A percentile compares a stretch with the other conserved stretches of the same genome.
Evolutionary conservation across 2,329 filamentous ascomycete species (phyloP).

Genomic region (Penicillium sp.): DNA sequence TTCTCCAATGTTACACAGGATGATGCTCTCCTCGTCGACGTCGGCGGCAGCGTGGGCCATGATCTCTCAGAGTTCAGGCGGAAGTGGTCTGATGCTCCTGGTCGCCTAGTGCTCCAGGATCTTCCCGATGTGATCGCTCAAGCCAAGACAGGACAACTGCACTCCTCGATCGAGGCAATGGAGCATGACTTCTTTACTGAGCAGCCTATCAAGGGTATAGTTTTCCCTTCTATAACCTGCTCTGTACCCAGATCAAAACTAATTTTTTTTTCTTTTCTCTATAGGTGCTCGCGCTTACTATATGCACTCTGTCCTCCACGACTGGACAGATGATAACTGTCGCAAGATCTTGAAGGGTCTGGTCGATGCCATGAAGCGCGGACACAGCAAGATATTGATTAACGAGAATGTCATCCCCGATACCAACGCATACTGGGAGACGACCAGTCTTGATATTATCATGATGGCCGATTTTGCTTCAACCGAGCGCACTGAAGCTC

Average conservation of each 20-base stretch:
- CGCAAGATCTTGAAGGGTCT: conserved; percentile 26
- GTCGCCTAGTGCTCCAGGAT: conserved; percentile 51
- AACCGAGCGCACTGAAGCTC: conserved; percentile 38
- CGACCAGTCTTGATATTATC: conserved; percentile 38
- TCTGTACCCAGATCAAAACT: neutral
- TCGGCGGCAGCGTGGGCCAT: conserved; percentile 44
- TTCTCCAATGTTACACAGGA: conserved; percentile 6
- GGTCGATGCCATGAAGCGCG: conserved; percentile 32
- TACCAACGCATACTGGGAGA: conserved; percentile 30
- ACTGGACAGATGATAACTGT: conserved; percentile 29
- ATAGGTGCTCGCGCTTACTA: conserved; percentile 34
- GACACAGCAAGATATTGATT: conserved; percentile 45
- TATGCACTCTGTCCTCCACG: conserved; percentile 33
- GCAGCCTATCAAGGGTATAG: conserved; percentile 45
- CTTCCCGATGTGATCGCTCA: conserved; percentile 38
- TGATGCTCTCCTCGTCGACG: conserved; percentile 39
- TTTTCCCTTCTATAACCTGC: neutral
- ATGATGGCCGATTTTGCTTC: conserved; percentile 43
- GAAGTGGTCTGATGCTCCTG: conserved; percentile 38
- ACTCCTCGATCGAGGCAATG: conserved; percentile 30
- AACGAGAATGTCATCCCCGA: conserved; percentile 44
- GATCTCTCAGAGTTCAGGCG: conserved; percentile 38
- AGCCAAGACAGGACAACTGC: conserved; percentile 12
- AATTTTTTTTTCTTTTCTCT: neutral
- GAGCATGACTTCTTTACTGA: conserved; percentile 47